phyloP scores from a whole-genome alignment of 2,329 filamentous ascomycete genomes.

The Aaosphaeria arxii region DNA sequence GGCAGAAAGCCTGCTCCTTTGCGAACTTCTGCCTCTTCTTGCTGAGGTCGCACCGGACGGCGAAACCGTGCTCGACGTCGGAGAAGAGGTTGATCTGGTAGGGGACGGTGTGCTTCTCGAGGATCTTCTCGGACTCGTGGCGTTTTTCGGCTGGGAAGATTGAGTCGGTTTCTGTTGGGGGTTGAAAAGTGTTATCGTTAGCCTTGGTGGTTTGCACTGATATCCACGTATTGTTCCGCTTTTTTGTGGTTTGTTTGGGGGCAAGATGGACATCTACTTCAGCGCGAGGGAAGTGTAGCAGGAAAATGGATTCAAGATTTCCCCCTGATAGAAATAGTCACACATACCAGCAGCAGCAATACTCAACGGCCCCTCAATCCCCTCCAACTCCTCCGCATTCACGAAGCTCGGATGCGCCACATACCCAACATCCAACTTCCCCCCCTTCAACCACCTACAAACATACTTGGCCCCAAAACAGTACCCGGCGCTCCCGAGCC shows the following conservation, averaged over 20 bases:
- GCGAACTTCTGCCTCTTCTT: constrained; percentile 62
- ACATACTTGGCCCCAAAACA: constrained; percentile 67
- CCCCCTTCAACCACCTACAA: constrained; percentile 58
- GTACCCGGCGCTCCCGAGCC: constrained; percentile 66
- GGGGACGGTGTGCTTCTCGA: constrained; percentile 51
- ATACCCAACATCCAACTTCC: constrained; percentile 67
- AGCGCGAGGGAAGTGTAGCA: neutral
- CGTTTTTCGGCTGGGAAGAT: constrained; percentile 59
- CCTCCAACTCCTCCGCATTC: constrained; percentile 56
- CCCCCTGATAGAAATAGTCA: neutral
- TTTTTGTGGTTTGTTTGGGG: neutral
- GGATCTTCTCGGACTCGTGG: constrained; percentile 57
- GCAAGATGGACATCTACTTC: neutral
- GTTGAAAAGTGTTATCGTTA: neutral
- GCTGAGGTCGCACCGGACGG: constrained; percentile 63
- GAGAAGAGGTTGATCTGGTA: constrained; percentile 79
- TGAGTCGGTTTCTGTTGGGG: constrained; percentile 51
- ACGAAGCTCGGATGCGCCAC: constrained; percentile 77
- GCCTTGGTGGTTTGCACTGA: neutral
- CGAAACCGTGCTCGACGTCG: constrained; percentile 71
- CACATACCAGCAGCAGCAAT: constrained; percentile 59
- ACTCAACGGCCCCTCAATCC: constrained; percentile 55
- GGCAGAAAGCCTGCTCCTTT: constrained; percentile 77
- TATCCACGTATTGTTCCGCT: neutral
- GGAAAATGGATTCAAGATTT: neutral